Evolutionary conservation across 2,329 filamentous ascomycete species (phyloP), one percentile per base, ranked within the genome.

Genomic region (Fusarium proliferatum): DNA sequence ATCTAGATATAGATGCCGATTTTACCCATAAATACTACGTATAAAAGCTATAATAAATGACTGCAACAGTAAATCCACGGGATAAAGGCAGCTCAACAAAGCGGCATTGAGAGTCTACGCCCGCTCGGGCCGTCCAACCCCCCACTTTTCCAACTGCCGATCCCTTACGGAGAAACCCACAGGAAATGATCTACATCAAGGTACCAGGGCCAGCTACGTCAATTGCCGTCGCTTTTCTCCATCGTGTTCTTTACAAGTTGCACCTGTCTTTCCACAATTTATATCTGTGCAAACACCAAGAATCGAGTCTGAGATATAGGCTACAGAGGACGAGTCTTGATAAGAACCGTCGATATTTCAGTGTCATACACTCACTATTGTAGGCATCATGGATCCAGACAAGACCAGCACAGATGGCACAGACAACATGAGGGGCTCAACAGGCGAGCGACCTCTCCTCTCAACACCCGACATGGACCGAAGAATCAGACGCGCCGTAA

Each of bases 271-370:
- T 17, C 21, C 9, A 33, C 10, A 17, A 9, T 12, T 6, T 6
- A 33, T 3, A 1, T 33, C 15, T 51, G 8, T 4, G 23, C 8
- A 46, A 46, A 15, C 23, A 9, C 13, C 1, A 9, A n/a, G 41
- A 28, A 21, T 21, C 8, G 4, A 5, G 17, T 19, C 8, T 5
- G 23, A 13, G 23, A 5, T 0, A 7, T 4, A 9, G 5, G 9
- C 23, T 46, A 0, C 2, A 28, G 17, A 46, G 3, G 3, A 6
- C 0, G 10, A 19, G 11, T 0, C 4, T 15, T 28, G 4, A 28
- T 19, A 21, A n/a, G 3, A 19, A 5, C 3, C 5, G 21, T 33
- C 21, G 30, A 17, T 23, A 19, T 9, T 2, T 23, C 7, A 33
- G 21, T 16, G 21, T 49, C 28, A 21, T n/a, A 45, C 16, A 12